Evolutionary conservation across 176 grass and related monocot species (phyloP).

Genomic region (Olyra latifolia): DNA sequence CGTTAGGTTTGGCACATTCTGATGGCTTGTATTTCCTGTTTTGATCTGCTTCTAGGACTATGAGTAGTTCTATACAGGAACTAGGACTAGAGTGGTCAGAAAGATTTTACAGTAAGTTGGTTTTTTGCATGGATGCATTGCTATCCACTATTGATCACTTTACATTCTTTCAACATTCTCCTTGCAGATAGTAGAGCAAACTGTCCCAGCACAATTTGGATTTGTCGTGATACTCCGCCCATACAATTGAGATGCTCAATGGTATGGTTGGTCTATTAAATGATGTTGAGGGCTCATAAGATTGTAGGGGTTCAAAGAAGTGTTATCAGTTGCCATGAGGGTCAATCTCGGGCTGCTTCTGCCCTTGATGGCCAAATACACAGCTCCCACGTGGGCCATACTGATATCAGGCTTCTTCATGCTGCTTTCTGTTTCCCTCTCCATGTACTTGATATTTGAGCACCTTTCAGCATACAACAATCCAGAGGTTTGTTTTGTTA

Average conservation of each 20-base stretch:
- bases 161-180: neutral
- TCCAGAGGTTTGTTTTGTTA: slow-evolving; percentile 62
- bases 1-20: neutral
- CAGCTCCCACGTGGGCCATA: slow-evolving; percentile 62
- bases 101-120: neutral
- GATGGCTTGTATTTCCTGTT: neutral
- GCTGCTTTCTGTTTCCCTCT: slow-evolving; percentile 54
- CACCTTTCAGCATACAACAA: slow-evolving; percentile 84
- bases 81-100: neutral
- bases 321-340: slow-evolving; percentile 36
- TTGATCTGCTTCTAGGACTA: neutral
- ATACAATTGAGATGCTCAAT: slow-evolving; percentile 11
- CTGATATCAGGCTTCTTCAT: slow-evolving; percentile 62
- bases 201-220: neutral
- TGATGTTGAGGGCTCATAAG: slow-evolving; percentile 41
- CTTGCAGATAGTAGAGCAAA: slow-evolving; percentile 26
- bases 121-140: neutral
- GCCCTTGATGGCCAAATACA: slow-evolving; percentile 33
- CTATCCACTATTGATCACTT: neutral
- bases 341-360: slow-evolving; percentile 42
- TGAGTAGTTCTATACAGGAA: neutral
- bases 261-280: slow-evolving; percentile 13
- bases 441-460: slow-evolving; percentile 64
- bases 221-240: neutral
- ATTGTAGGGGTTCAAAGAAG: slow-evolving; percentile 4